Evolutionary conservation across 495 filamentous ascomycete species (phyloP), one percentile per base, ranked within the genome.

Genomic region (Jackrogersella minutella): DNA sequence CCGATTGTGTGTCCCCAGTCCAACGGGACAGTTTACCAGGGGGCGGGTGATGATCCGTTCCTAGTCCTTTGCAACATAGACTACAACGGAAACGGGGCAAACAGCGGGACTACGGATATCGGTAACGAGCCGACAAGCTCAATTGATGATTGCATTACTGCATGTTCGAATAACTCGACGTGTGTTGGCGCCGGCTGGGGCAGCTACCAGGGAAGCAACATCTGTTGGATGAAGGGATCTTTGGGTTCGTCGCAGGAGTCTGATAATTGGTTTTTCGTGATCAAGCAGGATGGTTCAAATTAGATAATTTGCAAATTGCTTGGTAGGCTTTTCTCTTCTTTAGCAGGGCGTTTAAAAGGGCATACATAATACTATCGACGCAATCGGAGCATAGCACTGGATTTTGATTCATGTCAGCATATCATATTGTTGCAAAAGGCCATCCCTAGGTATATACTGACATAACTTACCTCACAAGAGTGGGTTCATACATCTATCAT

Each of bases 181-280:
- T 80, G 78, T 30, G 64, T 69, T 0, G 78, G 73, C 11, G 76
- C 74, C 0, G 75, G 78, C 9, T 80, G 76, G 76, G 78, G 78
- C 1, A 54, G 44, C 13, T 69, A 69, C 14, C 0, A 67, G 0
- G 74, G 69, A 2, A 53, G 64, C 31, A 73, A 76, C 51, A 69
- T 74, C 55, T 80, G 76, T 73, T 83, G 75, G 78, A 17, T 87
- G 80, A 77, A 89, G 84, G 78, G 80, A 74, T 58, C 75, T 77
- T 55, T 86, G 77, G 50, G 87, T 75, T 2, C 72, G 80, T 61
- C 79, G 76, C 66, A 80, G 71, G 9, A 65, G 79, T 65, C 82
- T 79, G 56, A 71, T 60, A 11, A 50, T 64, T 58, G 80, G 84
- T 55, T 82, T 80, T 84, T 76, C 46, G 66, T 34, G 5, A 62